Evolutionary conservation across 1,284 basidiomycete genomes (phyloP).

Genomic region (Malassezia dermatis): DNA sequence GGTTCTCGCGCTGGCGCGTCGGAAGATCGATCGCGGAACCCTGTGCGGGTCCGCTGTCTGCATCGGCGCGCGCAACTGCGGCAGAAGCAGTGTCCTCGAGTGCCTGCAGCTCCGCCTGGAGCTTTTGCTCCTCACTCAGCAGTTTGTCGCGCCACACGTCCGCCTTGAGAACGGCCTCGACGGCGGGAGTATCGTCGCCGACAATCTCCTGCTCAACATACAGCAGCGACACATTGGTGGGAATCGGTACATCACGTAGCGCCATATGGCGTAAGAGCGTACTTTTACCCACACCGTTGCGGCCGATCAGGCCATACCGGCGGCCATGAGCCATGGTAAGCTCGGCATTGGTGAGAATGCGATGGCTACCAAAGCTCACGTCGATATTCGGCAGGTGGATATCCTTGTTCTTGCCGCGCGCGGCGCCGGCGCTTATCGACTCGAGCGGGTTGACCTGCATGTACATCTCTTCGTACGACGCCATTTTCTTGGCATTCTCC

Average conservation of each 20-base stretch:
- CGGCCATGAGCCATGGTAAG: conserved; percentile 29
- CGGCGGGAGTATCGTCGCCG: conserved; percentile 82
- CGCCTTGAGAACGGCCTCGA: conserved; percentile 80
- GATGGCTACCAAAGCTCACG: conserved; percentile 61
- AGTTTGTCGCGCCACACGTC: conserved; percentile 47
- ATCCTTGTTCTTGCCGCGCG: conserved; percentile 67
- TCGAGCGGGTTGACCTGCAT: conserved; percentile 98
- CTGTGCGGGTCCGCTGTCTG: conserved; percentile 18
- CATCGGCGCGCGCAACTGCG: conserved; percentile 20
- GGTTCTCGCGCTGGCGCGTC: conserved; percentile 45
- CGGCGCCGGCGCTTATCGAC: conserved; percentile 53
- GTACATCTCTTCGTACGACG: conserved; percentile 96
- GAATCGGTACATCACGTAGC: conserved; percentile 72
- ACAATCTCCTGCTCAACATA: conserved; percentile 87
- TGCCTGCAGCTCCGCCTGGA: conserved; percentile 37
- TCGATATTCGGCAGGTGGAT: conserved; percentile 92
- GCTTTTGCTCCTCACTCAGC: conserved; percentile 30
- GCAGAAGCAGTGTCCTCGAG: conserved; percentile 35
- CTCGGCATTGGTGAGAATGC: conserved; percentile 63
- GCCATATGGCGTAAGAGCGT: conserved; percentile 93
- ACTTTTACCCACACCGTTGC: conserved; percentile 80
- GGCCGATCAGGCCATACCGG: conserved; percentile 53
- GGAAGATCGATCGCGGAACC: conserved; percentile 43
- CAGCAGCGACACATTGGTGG: conserved; percentile 79
- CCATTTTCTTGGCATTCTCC: conserved; percentile 79